Evolutionary conservation across 2,329 filamentous ascomycete species (phyloP).

Genomic region (Emergomyces orientalis): DNA sequence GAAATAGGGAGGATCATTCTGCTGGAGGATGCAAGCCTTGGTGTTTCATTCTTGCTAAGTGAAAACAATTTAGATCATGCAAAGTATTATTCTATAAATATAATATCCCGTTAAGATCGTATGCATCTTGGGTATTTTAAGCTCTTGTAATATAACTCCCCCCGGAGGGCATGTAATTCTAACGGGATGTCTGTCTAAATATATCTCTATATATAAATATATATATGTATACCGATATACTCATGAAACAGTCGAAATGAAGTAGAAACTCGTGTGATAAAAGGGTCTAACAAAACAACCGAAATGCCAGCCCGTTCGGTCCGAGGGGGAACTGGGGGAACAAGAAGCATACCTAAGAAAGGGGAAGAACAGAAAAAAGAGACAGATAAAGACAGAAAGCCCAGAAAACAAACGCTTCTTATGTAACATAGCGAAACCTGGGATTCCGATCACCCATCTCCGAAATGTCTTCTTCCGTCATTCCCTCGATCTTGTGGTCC

Average conservation of each 20-base stretch:
- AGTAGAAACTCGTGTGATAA: background rate
- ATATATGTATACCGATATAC: background rate
- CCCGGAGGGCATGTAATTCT: background rate
- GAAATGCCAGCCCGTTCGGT: background rate
- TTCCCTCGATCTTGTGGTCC: conserved; percentile 31
- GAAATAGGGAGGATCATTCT: too few species aligned
- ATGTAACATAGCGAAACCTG: conserved; percentile 32
- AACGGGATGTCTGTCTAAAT: background rate
- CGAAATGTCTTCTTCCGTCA: conserved; percentile 35
- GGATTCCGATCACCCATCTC: conserved; percentile 38
- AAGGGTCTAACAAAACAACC: background rate
- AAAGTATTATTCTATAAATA: too few species aligned
- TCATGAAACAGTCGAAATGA: background rate
- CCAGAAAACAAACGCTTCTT: conserved; percentile 10
- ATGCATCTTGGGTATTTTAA: too few species aligned
- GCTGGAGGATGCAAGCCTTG: too few species aligned
- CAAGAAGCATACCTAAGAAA: background rate
- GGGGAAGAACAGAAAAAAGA: background rate
- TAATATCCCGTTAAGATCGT: too few species aligned
- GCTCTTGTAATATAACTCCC: too few species aligned
- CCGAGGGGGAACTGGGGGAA: background rate
- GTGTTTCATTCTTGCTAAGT: too few species aligned
- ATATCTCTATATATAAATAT: background rate
- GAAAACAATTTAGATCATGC: too few species aligned
- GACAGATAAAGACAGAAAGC: background rate